Evolutionary conservation across 2,329 filamentous ascomycete species (phyloP).

Genomic region (Microdochium nivale): DNA sequence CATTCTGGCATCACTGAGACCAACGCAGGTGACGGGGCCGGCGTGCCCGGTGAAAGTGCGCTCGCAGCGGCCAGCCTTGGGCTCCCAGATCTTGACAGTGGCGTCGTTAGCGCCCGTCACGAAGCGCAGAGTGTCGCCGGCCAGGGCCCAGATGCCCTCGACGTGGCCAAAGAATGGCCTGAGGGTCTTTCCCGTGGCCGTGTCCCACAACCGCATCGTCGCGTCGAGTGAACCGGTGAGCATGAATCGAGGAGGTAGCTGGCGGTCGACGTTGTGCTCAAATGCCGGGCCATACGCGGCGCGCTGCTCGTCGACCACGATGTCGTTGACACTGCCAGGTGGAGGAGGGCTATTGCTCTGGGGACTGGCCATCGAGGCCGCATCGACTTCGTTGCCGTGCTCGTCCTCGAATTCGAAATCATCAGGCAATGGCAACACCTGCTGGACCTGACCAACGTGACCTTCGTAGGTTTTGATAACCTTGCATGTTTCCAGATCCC

Average conservation of each 20-base stretch:
- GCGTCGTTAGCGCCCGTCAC: slow-evolving; percentile 88
- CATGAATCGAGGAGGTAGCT: slow-evolving; percentile 81
- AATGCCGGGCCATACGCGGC: slow-evolving; percentile 55
- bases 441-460: slow-evolving; percentile 92
- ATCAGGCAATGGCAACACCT: slow-evolving; percentile 72
- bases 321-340: slow-evolving; percentile 13
- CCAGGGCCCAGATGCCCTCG: slow-evolving; percentile 90
- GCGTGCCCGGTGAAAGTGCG: slow-evolving; percentile 85
- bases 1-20: slow-evolving; percentile 80
- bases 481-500: slow-evolving; percentile 79
- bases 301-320: slow-evolving; percentile 32
- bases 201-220: slow-evolving; percentile 90
- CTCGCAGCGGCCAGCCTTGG: slow-evolving; percentile 82
- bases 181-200: slow-evolving; percentile 69
- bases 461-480: slow-evolving; percentile 75
- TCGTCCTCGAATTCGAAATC: slow-evolving; percentile 86
- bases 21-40: slow-evolving; percentile 88
- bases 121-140: slow-evolving; percentile 78
- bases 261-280: slow-evolving; percentile 49
- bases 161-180: slow-evolving; percentile 95
- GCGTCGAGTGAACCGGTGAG: slow-evolving; percentile 86
- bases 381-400: slow-evolving; percentile 44
- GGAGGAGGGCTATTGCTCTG: slow-evolving; percentile 31
- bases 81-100: slow-evolving; percentile 94
- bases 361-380: slow-evolving; percentile 37